Conservation (phyloP, 2,329 filamentous ascomycete genomes). For the Hymenoscyphus repandus region DNA sequence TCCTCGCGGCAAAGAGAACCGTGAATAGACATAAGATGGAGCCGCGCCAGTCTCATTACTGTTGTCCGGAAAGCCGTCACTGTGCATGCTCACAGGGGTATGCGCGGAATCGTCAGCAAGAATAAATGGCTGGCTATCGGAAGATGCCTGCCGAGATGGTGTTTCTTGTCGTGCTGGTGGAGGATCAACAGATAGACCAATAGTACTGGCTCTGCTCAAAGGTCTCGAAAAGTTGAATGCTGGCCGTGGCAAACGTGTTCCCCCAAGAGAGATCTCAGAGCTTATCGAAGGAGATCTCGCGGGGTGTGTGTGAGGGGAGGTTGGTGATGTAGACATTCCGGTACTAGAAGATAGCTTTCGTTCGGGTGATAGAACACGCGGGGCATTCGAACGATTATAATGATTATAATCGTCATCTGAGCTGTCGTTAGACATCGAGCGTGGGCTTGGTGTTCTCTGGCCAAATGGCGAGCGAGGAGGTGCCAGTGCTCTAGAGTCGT, state of each 20-base stretch:
- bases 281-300: slow-evolving; percentile 76
- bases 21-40: slow-evolving; percentile 80
- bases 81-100: slow-evolving; percentile 68
- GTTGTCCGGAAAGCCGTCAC: slow-evolving; percentile 59
- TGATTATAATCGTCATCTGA: slow-evolving; percentile 64
- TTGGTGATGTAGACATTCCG: slow-evolving; percentile 34
- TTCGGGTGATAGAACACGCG: slow-evolving; percentile 59
- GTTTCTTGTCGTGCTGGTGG: slow-evolving; percentile 33
- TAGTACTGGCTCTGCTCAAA: slow-evolving; percentile 65
- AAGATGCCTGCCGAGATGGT: slow-evolving; percentile 57
- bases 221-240: slow-evolving; percentile 94
- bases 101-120: slow-evolving; percentile 60
- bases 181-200: slow-evolving; percentile 38
- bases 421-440: slow-evolving; percentile 58
- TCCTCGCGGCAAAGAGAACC: slow-evolving; percentile 77
- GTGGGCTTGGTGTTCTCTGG: slow-evolving; percentile 49
- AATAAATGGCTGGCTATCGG: slow-evolving; percentile 62
- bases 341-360: slow-evolving; percentile 75
- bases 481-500: slow-evolving; percentile 38
- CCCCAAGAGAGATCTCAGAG: slow-evolving; percentile 69
- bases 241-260: slow-evolving; percentile 57
- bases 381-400: slow-evolving; percentile 33
- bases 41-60: slow-evolving; percentile 45
- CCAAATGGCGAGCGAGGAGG: slow-evolving; percentile 40
- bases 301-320: slow-evolving; percentile 55